Evolutionary conservation across 805 yeast species (phyloP).

Genomic region (Isabelozyma gotoi): DNA sequence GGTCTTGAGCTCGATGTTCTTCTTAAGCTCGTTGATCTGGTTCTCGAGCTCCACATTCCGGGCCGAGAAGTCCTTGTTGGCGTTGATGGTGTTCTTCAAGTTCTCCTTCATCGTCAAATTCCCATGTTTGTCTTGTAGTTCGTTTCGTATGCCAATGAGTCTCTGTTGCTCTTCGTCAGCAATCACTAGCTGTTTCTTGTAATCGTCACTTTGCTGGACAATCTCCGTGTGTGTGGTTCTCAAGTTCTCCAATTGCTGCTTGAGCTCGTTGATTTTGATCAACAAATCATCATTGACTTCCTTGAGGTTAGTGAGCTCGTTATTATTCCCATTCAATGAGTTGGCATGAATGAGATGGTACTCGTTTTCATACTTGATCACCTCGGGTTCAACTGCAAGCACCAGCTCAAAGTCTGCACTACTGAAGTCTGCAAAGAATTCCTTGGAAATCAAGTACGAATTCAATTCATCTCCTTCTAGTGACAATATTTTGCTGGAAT

Average conservation of each 20-base stretch:
- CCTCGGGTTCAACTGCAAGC: conserved; percentile 18
- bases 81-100: conserved; percentile 36
- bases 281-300: conserved; percentile 37
- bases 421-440: conserved; percentile 11
- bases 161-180: conserved; percentile 19
- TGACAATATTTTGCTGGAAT: conserved; percentile 12
- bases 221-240: conserved; percentile 38
- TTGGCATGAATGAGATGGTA: conserved; percentile 38
- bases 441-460: conserved; percentile 15
- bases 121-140: conserved; percentile 23
- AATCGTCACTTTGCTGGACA: conserved; percentile 29
- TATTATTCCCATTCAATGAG: conserved; percentile 34
- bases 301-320: conserved; percentile 36
- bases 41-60: conserved; percentile 32
- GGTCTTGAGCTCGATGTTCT: conserved; percentile 23
- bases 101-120: conserved; percentile 38
- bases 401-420: conserved; percentile 9
- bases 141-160: conserved; percentile 11
- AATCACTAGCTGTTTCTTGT: conserved; percentile 15
- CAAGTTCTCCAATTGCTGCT: conserved; percentile 26
- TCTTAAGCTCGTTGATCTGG: conserved; percentile 28
- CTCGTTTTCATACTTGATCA: conserved; percentile 38
- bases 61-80: conserved; percentile 37
- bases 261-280: conserved; percentile 23
- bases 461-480: conserved; percentile 25